Evolutionary conservation across 2,329 filamentous ascomycete species (phyloP).

Genomic region (Alternaria conjuncta): DNA sequence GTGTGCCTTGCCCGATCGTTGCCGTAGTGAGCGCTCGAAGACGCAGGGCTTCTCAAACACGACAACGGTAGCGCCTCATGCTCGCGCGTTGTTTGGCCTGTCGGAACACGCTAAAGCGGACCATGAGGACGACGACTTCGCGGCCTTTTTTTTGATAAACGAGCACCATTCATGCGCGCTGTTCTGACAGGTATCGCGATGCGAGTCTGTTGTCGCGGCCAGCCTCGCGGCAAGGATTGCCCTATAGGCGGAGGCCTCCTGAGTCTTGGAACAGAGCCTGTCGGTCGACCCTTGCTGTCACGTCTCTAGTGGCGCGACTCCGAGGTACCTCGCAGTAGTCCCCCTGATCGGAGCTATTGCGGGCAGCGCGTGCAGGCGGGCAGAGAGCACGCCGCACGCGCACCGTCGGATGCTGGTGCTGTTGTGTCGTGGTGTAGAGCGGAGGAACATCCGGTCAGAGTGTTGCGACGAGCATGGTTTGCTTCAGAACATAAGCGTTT

Average conservation of each 20-base stretch:
- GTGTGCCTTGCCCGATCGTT: conserved; percentile 8
- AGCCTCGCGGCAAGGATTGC: conserved; percentile 31
- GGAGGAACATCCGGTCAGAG: conserved; percentile 9
- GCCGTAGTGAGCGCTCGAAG: conserved; percentile 12
- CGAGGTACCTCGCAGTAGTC: conserved; percentile 8
- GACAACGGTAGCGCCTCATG: conserved; percentile 9
- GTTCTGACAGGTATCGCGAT: conserved; percentile 28
- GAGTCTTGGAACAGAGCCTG: conserved; percentile 18
- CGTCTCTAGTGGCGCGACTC: conserved; percentile 19
- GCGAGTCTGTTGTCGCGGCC: conserved; percentile 10
- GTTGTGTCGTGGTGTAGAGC: not conserved
- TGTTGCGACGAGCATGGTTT: conserved; percentile 18
- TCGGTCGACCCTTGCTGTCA: conserved; percentile 7
- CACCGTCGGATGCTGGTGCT: not conserved
- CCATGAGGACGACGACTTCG: conserved; percentile 5
- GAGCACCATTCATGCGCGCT: conserved; percentile 38
- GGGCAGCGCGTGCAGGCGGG: conserved; percentile 3
- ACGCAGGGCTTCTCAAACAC: conserved; percentile 13
- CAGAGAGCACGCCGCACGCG: not conserved
- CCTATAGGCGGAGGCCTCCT: conserved; percentile 24
- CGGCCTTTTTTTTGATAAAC: conserved; percentile 31
- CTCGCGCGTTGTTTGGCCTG: conserved; percentile 13
- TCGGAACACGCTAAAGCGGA: conserved; percentile 5
- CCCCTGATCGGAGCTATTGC: conserved; percentile 17
- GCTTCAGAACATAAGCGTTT: conserved; percentile 18